Evolutionary conservation across 1,284 basidiomycete genomes (phyloP), one percentile per base, ranked within the genome.

Genomic region (Pseudozyma tsukubaensis): DNA sequence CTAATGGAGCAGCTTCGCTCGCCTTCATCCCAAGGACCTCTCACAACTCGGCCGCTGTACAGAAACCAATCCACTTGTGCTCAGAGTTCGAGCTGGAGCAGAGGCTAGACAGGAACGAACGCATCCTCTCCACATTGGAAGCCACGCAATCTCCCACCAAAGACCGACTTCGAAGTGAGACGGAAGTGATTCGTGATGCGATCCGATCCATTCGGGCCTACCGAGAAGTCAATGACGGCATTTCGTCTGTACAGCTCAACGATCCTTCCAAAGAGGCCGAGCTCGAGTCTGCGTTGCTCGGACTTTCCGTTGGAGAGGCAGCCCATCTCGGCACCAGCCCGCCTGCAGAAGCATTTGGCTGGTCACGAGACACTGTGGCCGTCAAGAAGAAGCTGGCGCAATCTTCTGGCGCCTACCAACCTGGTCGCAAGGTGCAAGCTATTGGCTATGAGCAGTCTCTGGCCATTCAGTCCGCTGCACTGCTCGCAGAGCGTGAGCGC

Each of bases 51-150:
- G 59, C 67, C 7, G 59, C 58, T 5, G 53, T 74, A 16, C 66
- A 69, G 37, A 74, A 74, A 39, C 66, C 72, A 2, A 66, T 74
- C 35, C 63, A 66, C 16, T 59, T 56, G 14, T 74, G 72, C 39
- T 71, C 61, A 24, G 72, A 74, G 29, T 74, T 74, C 19, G 72
- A 74, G 51, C 72, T 74, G 50, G 72, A 70, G 50, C 67, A 74
- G 53, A 65, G 68, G 34, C 60, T 74, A n/a, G 72, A 74, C 48
- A 67, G 72, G 40, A 66, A 70, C 42, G 51, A 74, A 32, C 67
- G 72, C 53, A 70, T 74, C 24, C 72, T 74, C 16, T 55, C 72
- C 29, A 56, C 72, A 0, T 44, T 70, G 6, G 55, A 67, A 34
- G 37, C 53, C 12, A 59, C 56, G 1, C 67, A 50, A 29, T 48